Percentiles rank a stretch among this genome's conserved stretches.
These are phyloP conservation scores for Rhodotorula mucilaginosa DNA, from an alignment of 1,284 basidiomycete genomes.

Conservation along the genomic window DNA sequence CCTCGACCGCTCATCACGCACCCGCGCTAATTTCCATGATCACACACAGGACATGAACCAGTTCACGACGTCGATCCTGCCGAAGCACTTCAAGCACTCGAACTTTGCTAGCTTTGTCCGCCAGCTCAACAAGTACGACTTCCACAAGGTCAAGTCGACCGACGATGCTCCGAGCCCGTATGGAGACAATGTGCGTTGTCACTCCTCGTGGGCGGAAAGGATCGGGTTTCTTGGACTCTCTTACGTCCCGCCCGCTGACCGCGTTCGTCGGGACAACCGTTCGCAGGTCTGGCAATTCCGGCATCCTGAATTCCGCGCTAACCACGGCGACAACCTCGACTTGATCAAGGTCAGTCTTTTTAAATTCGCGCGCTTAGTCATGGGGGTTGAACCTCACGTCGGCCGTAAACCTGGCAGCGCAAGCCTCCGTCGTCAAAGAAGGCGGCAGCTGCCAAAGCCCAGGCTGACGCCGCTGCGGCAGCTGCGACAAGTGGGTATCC, in stretches of 20 bases:
- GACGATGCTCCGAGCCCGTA: conserved; percentile 74
- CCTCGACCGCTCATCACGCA: background rate
- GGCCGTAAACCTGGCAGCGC: conserved; percentile 14
- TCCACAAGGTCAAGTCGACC: conserved; percentile 79
- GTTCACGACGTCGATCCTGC: conserved; percentile 90
- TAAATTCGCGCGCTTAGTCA: no score
- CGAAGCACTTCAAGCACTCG: conserved; percentile 93
- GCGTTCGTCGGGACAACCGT: conserved; percentile 54
- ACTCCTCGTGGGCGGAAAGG: background rate
- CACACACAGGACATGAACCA: conserved; percentile 83
- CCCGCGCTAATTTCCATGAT: background rate
- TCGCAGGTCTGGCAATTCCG: conserved; percentile 76
- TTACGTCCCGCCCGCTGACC: background rate
- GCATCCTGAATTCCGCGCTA: conserved; percentile 88
- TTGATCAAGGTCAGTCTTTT: conserved; percentile 59
- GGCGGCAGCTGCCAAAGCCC: background rate
- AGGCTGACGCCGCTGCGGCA: background rate
- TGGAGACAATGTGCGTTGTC: conserved; percentile 66
- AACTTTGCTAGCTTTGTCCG: conserved; percentile 93
- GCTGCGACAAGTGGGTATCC: background rate
- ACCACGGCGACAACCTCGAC: conserved; percentile 78
- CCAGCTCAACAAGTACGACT: conserved; percentile 97
- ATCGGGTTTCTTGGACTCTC: no score
- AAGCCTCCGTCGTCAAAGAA: conserved; percentile 34
- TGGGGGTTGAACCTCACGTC: background rate